A percentile compares a stretch with the other conserved stretches of the same genome.
Evolutionary conservation across 2,329 filamentous ascomycete species (phyloP).

Genomic region (Ustulina deusta): DNA sequence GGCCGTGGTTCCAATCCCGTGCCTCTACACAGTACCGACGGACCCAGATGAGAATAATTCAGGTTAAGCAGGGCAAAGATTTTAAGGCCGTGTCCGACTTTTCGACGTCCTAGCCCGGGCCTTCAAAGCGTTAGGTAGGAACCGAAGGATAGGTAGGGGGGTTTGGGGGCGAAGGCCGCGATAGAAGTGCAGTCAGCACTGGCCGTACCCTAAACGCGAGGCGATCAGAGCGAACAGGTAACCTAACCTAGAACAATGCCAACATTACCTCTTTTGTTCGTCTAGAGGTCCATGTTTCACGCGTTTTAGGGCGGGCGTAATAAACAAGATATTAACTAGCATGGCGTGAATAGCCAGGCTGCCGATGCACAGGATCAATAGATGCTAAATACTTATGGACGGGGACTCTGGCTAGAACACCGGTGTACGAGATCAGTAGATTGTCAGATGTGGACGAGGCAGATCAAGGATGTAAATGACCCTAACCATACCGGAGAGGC

Average conservation of each 20-base stretch:
- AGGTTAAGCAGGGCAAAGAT: conserved; percentile 23
- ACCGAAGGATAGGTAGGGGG: background rate
- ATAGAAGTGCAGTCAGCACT: background rate
- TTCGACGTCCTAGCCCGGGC: conserved; percentile 21
- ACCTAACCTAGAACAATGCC: background rate
- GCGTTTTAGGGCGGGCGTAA: conserved; percentile 1
- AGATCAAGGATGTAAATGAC: conserved; percentile 1
- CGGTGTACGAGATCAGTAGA: background rate
- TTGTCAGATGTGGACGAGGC: conserved; percentile 3
- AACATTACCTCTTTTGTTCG: conserved; percentile 3
- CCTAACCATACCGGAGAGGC: background rate
- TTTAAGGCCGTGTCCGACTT: conserved; percentile 23
- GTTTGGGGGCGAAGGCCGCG: too few species aligned
- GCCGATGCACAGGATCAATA: conserved; percentile 1
- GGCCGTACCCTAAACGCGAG: background rate
- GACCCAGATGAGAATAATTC: conserved; percentile 26
- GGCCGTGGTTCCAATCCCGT: conserved; percentile 26
- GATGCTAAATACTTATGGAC: conserved; percentile 10
- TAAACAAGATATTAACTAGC: background rate
- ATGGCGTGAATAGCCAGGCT: conserved; percentile 1
- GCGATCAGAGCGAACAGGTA: conserved; percentile 1
- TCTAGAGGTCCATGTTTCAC: conserved; percentile 2
- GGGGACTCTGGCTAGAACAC: background rate
- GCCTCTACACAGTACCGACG: conserved; percentile 22
- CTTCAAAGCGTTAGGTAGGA: conserved; percentile 21